Conservation (phyloP, 2,329 filamentous ascomycete genomes). For the Cercospora brassicicola region DNA sequence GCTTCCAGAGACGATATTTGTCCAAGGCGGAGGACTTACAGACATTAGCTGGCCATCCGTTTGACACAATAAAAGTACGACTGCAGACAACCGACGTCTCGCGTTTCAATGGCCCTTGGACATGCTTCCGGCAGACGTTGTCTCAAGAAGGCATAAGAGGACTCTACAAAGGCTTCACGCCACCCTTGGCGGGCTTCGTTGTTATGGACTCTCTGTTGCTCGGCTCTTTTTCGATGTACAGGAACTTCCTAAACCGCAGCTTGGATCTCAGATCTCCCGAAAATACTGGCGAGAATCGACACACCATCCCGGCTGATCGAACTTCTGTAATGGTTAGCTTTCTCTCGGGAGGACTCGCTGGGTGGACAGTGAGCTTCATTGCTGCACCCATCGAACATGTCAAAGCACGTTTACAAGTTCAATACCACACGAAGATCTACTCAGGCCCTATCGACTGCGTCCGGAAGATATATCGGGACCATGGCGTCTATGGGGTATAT, state of each 20-base stretch:
- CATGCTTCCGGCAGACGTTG: background rate
- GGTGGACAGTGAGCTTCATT: slow-evolving; percentile 85
- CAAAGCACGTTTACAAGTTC: slow-evolving; percentile 85
- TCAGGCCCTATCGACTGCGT: background rate
- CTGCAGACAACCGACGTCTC: background rate
- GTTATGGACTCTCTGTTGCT: background rate
- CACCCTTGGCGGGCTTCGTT: background rate
- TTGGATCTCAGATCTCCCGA: background rate
- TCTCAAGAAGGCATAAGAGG: background rate
- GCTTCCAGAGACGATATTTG: background rate
- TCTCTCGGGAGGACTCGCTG: slow-evolving; percentile 81
- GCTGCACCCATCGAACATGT: slow-evolving; percentile 92
- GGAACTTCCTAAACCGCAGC: background rate
- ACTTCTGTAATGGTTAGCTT: background rate
- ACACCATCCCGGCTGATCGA: background rate
- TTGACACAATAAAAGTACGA: background rate
- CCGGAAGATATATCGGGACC: background rate
- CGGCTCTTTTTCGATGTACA: background rate
- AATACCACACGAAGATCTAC: background rate
- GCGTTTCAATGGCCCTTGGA: background rate
- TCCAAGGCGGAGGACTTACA: background rate
- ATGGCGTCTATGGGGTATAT: background rate
- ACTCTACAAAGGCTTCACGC: background rate
- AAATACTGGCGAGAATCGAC: background rate
- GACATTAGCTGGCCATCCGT: background rate